phyloP scores from a whole-genome alignment of 2,329 filamentous ascomycete genomes.

The Orbilia brochopaga region DNA sequence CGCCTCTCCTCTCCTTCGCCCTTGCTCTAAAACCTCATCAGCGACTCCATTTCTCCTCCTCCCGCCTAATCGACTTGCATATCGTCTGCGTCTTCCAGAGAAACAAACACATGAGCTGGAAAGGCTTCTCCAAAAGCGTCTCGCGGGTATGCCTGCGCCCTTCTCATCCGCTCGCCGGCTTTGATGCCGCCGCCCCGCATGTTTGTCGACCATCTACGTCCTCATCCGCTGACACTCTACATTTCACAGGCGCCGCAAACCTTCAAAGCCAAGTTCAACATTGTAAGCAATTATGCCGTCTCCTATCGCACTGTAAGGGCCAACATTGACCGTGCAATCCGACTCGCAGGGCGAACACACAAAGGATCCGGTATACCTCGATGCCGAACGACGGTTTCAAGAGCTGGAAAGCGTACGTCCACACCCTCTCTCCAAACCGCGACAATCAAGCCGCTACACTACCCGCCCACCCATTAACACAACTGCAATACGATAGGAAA shows the following conservation, averaged over 20 bases:
- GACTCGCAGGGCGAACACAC: slow-evolving; percentile 76
- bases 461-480: no score
- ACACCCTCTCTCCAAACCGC: slow-evolving; percentile 3
- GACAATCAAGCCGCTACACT: not conserved
- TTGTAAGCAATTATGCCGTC: slow-evolving; percentile 60
- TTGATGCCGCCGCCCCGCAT: not conserved
- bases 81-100: slow-evolving; percentile 2
- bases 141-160: slow-evolving; percentile 72
- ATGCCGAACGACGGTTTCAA: slow-evolving; percentile 90
- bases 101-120: slow-evolving; percentile 79
- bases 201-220: slow-evolving; percentile 7
- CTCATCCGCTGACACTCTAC: slow-evolving; percentile 55
- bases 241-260: slow-evolving; percentile 77
- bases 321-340: slow-evolving; percentile 20
- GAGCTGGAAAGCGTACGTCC: slow-evolving; percentile 74
- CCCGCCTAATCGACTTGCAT: slow-evolving; percentile 5
- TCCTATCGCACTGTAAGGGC: not conserved
- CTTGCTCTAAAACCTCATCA: slow-evolving; percentile 19
- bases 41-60: slow-evolving; percentile 15
- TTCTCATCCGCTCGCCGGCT: slow-evolving; percentile 20
- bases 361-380: slow-evolving; percentile 92
- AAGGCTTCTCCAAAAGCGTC: slow-evolving; percentile 90
- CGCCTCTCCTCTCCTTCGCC: slow-evolving; percentile 21
- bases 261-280: slow-evolving; percentile 89
- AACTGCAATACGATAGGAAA: slow-evolving; percentile 65